Evolutionary conservation across 2,329 filamentous ascomycete species (phyloP).

Genomic region (Botrytis deweyae): DNA sequence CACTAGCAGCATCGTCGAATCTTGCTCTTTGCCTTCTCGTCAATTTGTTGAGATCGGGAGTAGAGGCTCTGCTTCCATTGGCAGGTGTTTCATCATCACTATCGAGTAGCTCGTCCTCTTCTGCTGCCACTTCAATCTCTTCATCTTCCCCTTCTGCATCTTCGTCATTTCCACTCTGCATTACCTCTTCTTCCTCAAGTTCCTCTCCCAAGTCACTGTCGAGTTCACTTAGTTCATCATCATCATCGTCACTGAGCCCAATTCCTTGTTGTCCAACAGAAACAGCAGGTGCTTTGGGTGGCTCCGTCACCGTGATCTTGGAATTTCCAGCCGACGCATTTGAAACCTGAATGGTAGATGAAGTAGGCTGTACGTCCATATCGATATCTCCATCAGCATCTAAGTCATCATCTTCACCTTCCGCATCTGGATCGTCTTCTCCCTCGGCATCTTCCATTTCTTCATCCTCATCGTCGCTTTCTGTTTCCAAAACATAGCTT

Average conservation of each 20-base stretch:
- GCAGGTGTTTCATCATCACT: constrained; percentile 44
- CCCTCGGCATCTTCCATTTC: constrained; percentile 45
- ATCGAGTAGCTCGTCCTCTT: constrained; percentile 39
- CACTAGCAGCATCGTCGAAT: constrained; percentile 50
- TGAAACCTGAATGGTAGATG: constrained; percentile 38
- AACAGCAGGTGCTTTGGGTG: constrained; percentile 28
- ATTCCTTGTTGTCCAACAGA: constrained; percentile 38
- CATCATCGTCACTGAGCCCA: constrained; percentile 39
- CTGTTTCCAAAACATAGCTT: constrained; percentile 48
- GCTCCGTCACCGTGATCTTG: constrained; percentile 34
- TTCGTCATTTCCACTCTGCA: constrained; percentile 41
- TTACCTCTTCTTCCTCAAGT: constrained; percentile 51
- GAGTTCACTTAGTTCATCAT: constrained; percentile 41
- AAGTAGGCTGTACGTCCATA: constrained; percentile 37
- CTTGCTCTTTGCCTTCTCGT: constrained; percentile 67
- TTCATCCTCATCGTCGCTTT: constrained; percentile 42
- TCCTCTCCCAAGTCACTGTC: constrained; percentile 44
- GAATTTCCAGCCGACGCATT: constrained; percentile 32
- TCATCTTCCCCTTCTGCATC: constrained; percentile 49
- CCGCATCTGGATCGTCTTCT: constrained; percentile 41
- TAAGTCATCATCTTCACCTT: constrained; percentile 45
- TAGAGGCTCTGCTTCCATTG: constrained; percentile 53
- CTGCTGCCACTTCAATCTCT: constrained; percentile 43
- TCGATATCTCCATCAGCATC: constrained; percentile 47
- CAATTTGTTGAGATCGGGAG: constrained; percentile 63